These are phyloP conservation scores for Colletotrichum aenigma DNA, from an alignment of 2,329 filamentous ascomycete species.

Conservation along the genomic window DNA sequence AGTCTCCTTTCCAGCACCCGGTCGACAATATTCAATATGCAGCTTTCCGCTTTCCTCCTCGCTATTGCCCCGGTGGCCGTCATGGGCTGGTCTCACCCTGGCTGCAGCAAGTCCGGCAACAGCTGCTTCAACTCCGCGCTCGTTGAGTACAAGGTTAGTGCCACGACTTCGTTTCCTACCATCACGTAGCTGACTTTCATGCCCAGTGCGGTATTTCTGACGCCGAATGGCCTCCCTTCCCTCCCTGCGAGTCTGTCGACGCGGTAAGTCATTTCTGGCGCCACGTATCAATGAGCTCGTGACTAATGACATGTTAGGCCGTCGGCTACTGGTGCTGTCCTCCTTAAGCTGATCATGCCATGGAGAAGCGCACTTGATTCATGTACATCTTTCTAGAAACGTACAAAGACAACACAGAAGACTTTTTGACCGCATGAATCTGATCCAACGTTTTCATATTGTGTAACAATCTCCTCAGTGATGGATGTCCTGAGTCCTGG, in stretches of 20 bases:
- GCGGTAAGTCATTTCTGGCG: not conserved
- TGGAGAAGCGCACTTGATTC: rapidly evolving
- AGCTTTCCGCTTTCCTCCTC: not conserved
- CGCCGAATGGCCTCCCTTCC: not conserved
- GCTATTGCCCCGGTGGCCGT: not conserved
- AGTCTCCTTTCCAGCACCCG: not conserved
- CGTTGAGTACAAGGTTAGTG: not conserved
- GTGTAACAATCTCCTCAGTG: rapidly evolving
- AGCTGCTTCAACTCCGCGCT: not conserved
- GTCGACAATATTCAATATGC: not conserved
- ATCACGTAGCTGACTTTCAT: not conserved
- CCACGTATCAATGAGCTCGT: no score
- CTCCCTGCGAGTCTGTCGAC: not conserved
- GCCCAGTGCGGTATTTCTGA: not conserved
- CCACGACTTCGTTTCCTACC: rapidly evolving
- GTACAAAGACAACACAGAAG: not conserved
- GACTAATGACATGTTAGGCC: not conserved
- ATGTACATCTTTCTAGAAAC: not conserved
- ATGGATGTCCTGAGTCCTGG: not conserved
- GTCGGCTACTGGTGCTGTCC: not conserved
- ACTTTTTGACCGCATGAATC: not conserved
- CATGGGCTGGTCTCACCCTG: not conserved
- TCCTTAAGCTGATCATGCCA: not conserved
- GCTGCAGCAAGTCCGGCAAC: not conserved
- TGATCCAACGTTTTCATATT: not conserved